Base-by-base conservation (phyloP, 2,329 filamentous ascomycete species). In the Ploettnerulaceae sp. region DNA sequence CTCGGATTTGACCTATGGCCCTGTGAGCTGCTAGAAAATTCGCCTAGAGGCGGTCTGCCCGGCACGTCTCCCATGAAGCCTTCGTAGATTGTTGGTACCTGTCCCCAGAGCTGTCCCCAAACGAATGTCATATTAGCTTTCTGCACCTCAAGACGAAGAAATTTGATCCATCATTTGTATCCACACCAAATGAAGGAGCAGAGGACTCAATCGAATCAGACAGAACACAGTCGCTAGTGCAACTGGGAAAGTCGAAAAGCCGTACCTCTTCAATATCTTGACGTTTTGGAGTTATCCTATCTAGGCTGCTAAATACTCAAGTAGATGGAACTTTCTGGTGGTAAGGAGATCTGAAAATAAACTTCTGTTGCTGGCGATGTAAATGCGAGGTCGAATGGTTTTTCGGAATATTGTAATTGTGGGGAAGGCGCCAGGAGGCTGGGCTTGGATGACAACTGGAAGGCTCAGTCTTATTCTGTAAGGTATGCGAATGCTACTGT, bases 41-140 rank as follows among this genome's bases (percentile, higher is more conserved):
- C 41, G 48, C 56, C 48, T 9, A 17, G 21, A 45, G 52, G 45
- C 43, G 45, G 34, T 42, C 40, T 31, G 33, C 24, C n/a, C 25
- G 48, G 36, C 48, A 34, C 37, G 45, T 60, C 56, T 38, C 55
- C 54, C 57, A 60, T 59, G 33, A 45, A 52, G 38, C 14, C 43
- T 45, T 54, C 48, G 45, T 52, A 26, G 20, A 47, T 48, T 7
- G 29, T 45, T 15, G 50, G 45, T 25, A 50, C 21, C 8, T 38
- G 51, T 1, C 43, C 46, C 48, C 48, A 56, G 45, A 54, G 45
- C 53, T 57, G 49, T 32, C 56, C 40, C 33, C 42, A 45, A 28
- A 50, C 29, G 39, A 52, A 54, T 24, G 49, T 35, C 51, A 54
- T 57, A 36, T 58, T 48, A 59, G 55, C 50, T 48, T 37, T 41